phyloP scores from a whole-genome alignment of 2,329 filamentous ascomycete species.

The Sclerotinia trifoliorum region DNA sequence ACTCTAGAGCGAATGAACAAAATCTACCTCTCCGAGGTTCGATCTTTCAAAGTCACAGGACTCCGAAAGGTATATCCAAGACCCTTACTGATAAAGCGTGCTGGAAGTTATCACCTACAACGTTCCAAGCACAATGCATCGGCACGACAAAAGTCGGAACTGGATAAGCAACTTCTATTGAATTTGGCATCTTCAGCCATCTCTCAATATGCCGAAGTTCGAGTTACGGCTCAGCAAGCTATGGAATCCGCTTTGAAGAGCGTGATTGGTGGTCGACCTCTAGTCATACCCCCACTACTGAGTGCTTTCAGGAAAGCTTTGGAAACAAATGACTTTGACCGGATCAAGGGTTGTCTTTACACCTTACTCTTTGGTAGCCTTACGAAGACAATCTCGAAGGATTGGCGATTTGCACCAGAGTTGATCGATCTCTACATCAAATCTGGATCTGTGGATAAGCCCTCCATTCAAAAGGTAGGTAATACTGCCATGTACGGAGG shows the following conservation, averaged over 20 bases:
- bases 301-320: constrained; percentile 76
- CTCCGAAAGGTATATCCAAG: constrained; percentile 89
- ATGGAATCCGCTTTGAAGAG: constrained; percentile 92
- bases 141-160: constrained; percentile 80
- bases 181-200: constrained; percentile 88
- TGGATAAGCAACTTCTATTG: constrained; percentile 80
- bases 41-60: constrained; percentile 92
- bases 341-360: constrained; percentile 93
- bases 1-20: constrained; percentile 83
- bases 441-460: constrained; percentile 86
- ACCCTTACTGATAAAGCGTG: constrained; percentile 85
- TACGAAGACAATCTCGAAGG: constrained; percentile 79
- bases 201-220: constrained; percentile 90
- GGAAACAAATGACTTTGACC: constrained; percentile 76
- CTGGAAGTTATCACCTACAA: constrained; percentile 91
- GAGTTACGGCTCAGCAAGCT: constrained; percentile 87
- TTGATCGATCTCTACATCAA: constrained; percentile 87
- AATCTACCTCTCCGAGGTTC: constrained; percentile 80
- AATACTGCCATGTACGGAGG: constrained; percentile 73
- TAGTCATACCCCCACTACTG: constrained; percentile 88
- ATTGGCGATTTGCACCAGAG: constrained; percentile 94
- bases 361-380: constrained; percentile 86
- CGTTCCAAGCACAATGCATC: constrained; percentile 92
- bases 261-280: constrained; percentile 79
- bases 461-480: constrained; percentile 88